These are phyloP conservation scores for Saccharomycopsis javanensis DNA, from an alignment of 805 yeast genomes.

Conservation along the genomic window DNA sequence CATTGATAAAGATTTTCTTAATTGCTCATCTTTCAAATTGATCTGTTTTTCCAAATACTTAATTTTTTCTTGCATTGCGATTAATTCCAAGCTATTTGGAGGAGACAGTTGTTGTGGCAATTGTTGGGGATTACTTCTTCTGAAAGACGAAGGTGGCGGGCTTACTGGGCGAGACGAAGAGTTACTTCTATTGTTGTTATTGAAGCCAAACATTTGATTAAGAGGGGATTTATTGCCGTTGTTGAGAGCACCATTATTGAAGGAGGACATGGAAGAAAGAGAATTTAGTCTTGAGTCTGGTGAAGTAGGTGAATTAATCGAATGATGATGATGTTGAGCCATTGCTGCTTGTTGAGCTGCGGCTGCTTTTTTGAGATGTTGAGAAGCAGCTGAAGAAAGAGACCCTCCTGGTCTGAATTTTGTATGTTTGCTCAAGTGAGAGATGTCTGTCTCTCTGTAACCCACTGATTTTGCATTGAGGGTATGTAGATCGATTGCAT, in stretches of 20 bases:
- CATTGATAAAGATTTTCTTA: slow-evolving; percentile 7
- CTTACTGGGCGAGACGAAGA: not conserved
- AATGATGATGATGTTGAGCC: not conserved
- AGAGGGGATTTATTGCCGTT: slow-evolving; percentile 9
- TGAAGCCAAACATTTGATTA: slow-evolving; percentile 12
- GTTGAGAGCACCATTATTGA: not conserved
- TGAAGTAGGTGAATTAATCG: not conserved
- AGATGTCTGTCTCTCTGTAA: slow-evolving; percentile 16
- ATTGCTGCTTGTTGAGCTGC: slow-evolving; percentile 4
- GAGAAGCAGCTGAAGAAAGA: slow-evolving; percentile 16
- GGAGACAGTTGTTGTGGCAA: slow-evolving; percentile 4
- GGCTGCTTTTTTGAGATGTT: slow-evolving; percentile 12
- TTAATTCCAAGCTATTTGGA: slow-evolving; percentile 13
- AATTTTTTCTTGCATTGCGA: slow-evolving; percentile 19
- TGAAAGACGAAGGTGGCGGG: slow-evolving; percentile 7
- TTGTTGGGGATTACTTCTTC: slow-evolving; percentile 3
- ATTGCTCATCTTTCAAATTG: slow-evolving; percentile 12
- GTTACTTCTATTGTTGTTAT: not conserved
- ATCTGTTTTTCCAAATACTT: slow-evolving; percentile 11
- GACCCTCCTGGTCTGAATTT: slow-evolving; percentile 19
- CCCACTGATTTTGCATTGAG: slow-evolving; percentile 12
- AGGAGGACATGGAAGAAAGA: slow-evolving; percentile 2
- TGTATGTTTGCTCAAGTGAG: slow-evolving; percentile 9
- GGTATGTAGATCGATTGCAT: slow-evolving; percentile 1
- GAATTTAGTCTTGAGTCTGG: slow-evolving; percentile 9